Evolutionary conservation across 2,329 filamentous ascomycete genomes (phyloP).

Genomic region (Fusarium avenaceum): DNA sequence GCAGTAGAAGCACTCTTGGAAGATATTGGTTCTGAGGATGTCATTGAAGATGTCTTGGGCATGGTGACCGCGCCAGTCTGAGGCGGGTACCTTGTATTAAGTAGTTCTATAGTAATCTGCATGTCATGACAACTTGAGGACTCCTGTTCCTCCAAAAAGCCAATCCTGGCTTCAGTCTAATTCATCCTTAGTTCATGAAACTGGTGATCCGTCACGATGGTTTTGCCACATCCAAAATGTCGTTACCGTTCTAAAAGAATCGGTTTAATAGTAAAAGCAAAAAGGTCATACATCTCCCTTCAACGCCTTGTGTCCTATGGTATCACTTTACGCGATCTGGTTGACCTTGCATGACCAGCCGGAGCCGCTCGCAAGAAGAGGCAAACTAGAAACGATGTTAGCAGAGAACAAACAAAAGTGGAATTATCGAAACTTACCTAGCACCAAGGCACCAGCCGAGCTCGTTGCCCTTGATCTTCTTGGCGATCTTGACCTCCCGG

Average conservation of each 20-base stretch:
- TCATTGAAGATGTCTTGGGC: slow-evolving; percentile 74
- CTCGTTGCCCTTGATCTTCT: slow-evolving; percentile 98
- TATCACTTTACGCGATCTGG: slow-evolving; percentile 71
- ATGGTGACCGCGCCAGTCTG: slow-evolving; percentile 67
- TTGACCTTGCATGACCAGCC: slow-evolving; percentile 92
- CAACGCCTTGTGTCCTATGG: slow-evolving; percentile 44
- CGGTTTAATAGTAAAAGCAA: slow-evolving; percentile 41
- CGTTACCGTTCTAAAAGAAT: slow-evolving; percentile 39
- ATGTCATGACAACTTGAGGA: slow-evolving; percentile 40
- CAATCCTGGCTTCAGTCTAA: slow-evolving; percentile 32
- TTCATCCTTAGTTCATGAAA: slow-evolving; percentile 40
- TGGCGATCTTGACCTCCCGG: slow-evolving; percentile 95
- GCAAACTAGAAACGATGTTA: slow-evolving; percentile 71
- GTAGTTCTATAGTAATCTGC: slow-evolving; percentile 50
- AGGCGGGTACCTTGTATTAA: slow-evolving; percentile 45
- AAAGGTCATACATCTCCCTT: slow-evolving; percentile 40
- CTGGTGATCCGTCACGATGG: slow-evolving; percentile 25
- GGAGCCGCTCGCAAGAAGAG: slow-evolving; percentile 82
- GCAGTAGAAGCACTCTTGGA: slow-evolving; percentile 78
- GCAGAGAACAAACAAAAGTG: slow-evolving; percentile 6
- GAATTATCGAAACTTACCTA: slow-evolving; percentile 71
- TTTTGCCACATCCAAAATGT: slow-evolving; percentile 47
- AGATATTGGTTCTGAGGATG: slow-evolving; percentile 70
- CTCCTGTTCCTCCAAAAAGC: slow-evolving; percentile 39
- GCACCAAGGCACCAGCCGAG: slow-evolving; percentile 98